Percentiles rank a stretch among this genome's conserved stretches.
phyloP scores from a whole-genome alignment of 2,329 filamentous ascomycete species.

The Gnomoniopsis sp. region DNA sequence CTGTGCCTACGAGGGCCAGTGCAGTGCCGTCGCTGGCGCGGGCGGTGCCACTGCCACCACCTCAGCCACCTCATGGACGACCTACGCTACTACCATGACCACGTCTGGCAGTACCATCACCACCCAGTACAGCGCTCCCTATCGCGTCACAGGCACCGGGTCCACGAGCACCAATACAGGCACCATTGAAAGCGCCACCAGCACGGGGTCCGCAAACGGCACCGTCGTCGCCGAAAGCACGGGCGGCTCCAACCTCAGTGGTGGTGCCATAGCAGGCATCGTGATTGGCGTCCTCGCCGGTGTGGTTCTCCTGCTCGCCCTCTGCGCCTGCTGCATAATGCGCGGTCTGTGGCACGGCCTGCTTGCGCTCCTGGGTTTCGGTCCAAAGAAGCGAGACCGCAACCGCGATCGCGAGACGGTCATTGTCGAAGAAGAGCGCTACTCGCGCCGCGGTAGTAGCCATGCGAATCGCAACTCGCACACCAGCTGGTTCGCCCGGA shows the following conservation, averaged over 20 bases:
- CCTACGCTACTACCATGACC: conserved; percentile 32
- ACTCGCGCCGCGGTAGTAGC: conserved; percentile 49
- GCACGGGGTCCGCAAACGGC: conserved; percentile 38
- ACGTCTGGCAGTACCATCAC: conserved; percentile 45
- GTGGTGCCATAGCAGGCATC: conserved; percentile 76
- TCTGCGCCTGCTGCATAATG: conserved; percentile 73
- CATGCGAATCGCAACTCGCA: conserved; percentile 11
- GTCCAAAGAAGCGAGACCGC: conserved; percentile 40
- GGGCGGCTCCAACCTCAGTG: conserved; percentile 49
- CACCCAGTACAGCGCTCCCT: conserved; percentile 50
- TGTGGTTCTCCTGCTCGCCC: conserved; percentile 61
- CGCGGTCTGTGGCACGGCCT: conserved; percentile 59
- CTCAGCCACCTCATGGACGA: conserved; percentile 35
- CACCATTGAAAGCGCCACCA: conserved; percentile 45
- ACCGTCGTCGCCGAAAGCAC: conserved; percentile 34
- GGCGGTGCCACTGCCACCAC: conserved; percentile 33
- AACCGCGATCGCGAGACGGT: conserved; percentile 40
- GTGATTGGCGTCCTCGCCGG: conserved; percentile 71
- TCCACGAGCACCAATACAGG: conserved; percentile 48
- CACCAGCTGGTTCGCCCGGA: conserved; percentile 13
- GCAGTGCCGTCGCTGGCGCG: conserved; percentile 44
- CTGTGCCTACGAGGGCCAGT: conserved; percentile 59
- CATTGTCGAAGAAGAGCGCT: conserved; percentile 60
- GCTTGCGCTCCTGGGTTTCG: conserved; percentile 58
- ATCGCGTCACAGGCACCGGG: conserved; percentile 48